Evolutionary conservation across 2,329 filamentous ascomycete genomes (phyloP).

Genomic region (Aspergillus sp.): DNA sequence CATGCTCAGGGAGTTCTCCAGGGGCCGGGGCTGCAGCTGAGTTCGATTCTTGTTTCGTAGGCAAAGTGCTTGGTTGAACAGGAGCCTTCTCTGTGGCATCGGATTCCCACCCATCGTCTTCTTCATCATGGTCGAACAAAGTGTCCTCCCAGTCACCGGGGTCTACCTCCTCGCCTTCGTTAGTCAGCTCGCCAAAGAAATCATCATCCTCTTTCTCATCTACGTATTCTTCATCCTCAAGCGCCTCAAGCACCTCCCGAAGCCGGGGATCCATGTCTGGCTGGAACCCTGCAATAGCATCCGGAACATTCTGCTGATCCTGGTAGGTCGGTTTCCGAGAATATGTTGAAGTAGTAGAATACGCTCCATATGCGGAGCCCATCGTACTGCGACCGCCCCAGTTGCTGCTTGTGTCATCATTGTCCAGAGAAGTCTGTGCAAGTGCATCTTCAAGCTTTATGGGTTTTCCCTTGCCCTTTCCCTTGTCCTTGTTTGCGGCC

Average conservation of each 20-base stretch:
- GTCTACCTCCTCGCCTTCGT: constrained; percentile 69
- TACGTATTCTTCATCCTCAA: constrained; percentile 95
- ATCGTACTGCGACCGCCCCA: constrained; percentile 10
- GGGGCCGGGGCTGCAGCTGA: constrained; percentile 14
- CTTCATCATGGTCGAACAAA: constrained; percentile 50
- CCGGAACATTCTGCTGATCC: constrained; percentile 87
- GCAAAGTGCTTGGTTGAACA: constrained; percentile 32
- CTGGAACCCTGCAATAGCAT: constrained; percentile 88
- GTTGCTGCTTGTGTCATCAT: constrained; percentile 9
- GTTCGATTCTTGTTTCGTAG: constrained; percentile 11
- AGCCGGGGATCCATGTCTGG: constrained; percentile 96
- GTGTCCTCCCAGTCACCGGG: constrained; percentile 73
- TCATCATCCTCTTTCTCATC: constrained; percentile 77
- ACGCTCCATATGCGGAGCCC: constrained; percentile 35
- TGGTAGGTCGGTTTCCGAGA: constrained; percentile 78
- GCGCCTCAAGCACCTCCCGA: constrained; percentile 84
- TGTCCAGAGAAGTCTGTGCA: constrained; percentile 53
- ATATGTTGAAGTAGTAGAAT: constrained; percentile 66
- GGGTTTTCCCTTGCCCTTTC: constrained; percentile 66
- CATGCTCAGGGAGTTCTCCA: constrained; percentile 37
- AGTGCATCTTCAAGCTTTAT: constrained; percentile 85
- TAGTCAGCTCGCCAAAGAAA: constrained; percentile 72
- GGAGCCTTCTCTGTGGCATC: constrained; percentile 82
- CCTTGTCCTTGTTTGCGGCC: constrained; percentile 62
- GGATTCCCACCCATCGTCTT: constrained; percentile 90